Base-by-base conservation (phyloP, 345 rosid species). In the Mallotus nudiflorus region DNA sequence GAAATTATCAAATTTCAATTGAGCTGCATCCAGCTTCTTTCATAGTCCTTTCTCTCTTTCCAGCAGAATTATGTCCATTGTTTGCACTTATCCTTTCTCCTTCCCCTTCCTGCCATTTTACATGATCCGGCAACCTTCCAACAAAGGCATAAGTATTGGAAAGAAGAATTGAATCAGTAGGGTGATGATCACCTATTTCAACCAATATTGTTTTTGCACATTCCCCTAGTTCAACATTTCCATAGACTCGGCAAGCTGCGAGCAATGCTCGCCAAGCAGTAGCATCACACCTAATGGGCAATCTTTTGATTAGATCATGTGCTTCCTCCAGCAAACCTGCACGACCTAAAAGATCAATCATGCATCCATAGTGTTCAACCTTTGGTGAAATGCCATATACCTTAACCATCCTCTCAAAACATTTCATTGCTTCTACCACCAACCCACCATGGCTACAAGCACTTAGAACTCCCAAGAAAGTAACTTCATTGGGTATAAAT, bases 381-480 rank as follows among this genome's bases (percentile, higher is more conserved):
- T 77, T 74, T 0, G 96, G 91, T 5, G 58, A 74, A 54, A 77
- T 48, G 12, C 81, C 62, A 49, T 86, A 83, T 35, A 62, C 75
- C 24, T 70, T 63, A 61, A 86, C 80, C 96, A 90, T 90, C 76
- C 57, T 82, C 63, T 82, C 73, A 46, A 90, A 86, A 73, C 71
- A 83, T 46, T 31, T 54, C 74, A 79, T 72, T 57, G 91, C 91
- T 74, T 86, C 86, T 22, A 4, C 24, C 48, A 88, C 85, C 57
- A 83, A 69, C 14, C 96, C 93, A 24, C 86, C 89, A 55, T 86
- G 93, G 79, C 93, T 85, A 63, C 91, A 88, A 72, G 89, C 86
- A 70, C 78, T 86, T 68, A 90, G 57, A 56, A 88, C 78, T 46
- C 85, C 85, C 80, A 90, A 78, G 75, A 90, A 88, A 20, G 96